Percentiles rank a stretch among this genome's conserved stretches.
phyloP scores from a whole-genome alignment of 108 stramenopile species.

The Mediolabrus comicus region DNA sequence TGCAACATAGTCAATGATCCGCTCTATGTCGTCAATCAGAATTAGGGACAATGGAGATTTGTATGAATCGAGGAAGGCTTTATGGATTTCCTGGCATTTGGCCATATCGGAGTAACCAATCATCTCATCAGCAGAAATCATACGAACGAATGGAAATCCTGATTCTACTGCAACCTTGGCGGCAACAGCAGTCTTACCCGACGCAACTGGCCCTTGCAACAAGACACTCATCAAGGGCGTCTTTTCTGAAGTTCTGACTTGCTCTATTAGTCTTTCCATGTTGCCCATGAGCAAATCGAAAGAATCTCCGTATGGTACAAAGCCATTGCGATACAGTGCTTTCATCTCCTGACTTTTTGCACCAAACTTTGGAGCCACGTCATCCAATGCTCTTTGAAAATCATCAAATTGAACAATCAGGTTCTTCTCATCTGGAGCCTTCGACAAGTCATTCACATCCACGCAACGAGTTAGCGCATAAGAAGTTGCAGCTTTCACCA shows the following conservation, averaged over 20 bases:
- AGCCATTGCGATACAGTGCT: conserved; percentile 91
- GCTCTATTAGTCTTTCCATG: conserved; percentile 87
- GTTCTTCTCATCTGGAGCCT: conserved; percentile 87
- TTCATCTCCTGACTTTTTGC: conserved; percentile 88
- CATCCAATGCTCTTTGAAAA: conserved; percentile 87
- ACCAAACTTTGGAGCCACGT: conserved; percentile 95
- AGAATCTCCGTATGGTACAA: conserved; percentile 91
- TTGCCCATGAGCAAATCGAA: conserved; percentile 84
- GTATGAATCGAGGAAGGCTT: conserved; percentile 97
- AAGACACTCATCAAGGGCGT: conserved; percentile 94
- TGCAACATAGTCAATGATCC: conserved; percentile 96
- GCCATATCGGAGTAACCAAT: conserved; percentile 88
- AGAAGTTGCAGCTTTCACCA: conserved; percentile 96
- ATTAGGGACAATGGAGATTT: conserved; percentile 95
- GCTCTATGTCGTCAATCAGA: conserved; percentile 97
- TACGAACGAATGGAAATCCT: conserved; percentile 94
- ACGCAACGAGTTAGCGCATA: conserved; percentile 90
- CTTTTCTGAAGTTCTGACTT: conserved; percentile 79
- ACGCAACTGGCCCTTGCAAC: conserved; percentile 77
- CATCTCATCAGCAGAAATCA: conserved; percentile 97
- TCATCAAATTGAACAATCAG: conserved; percentile 83
- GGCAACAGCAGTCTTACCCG: conserved; percentile 97
- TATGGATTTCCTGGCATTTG: conserved; percentile 90
- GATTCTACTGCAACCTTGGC: conserved; percentile 93
- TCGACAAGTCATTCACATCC: conserved; percentile 90